Evolutionary conservation across 2,329 filamentous ascomycete species (phyloP), one percentile per base, ranked within the genome.

Genomic region (Ophiostoma triangulosporum): DNA sequence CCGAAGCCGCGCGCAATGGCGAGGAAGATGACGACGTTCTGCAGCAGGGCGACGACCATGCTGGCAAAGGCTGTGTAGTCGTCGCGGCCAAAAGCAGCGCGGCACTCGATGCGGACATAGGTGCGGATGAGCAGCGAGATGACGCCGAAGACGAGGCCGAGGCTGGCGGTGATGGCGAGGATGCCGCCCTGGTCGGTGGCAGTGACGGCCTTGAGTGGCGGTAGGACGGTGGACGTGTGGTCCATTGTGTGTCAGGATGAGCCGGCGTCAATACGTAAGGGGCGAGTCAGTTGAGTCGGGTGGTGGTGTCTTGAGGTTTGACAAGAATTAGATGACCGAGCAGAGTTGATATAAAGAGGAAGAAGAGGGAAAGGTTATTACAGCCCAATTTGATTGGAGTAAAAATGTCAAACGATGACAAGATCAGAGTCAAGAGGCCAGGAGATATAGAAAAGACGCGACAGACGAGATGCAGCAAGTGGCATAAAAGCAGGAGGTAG

Each of bases 1-100:
- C 71, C 71, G 57, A 70, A 69, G 2, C 71, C 71, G 43, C 63
- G 58, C 9, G 63, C 57, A 1, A 71, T 64, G 46, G 66, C 64
- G 0, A 64, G 56, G 27, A 73, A 68, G 0, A 70, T 62, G 6
- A 69, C 50, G 1, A 64, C 62, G 5, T 65, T 64, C 57, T 74
- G 70, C 4, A 65, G 54, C 4, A 66, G 58, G 6, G 66, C 62
- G 24, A 69, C 55, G 5, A 62, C 57, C 59, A 63, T 58, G 43
- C 68, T 65, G 6, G 63, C 63, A 11, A 57, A 57, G 2, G 63
- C 57, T 26, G 70, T 62, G 12, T 62, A 54, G 45, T 65, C 65
- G 56, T 72, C 70, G 57, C 65, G 66, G 14, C 59, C 59, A 50
- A 63, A 64, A 31, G 55, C 54, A 52, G 61, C 56, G 51, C 60